These are phyloP conservation scores for Bimuria novae-zelandiae DNA, from an alignment of 2,329 filamentous ascomycete species.

Conservation along the genomic window DNA sequence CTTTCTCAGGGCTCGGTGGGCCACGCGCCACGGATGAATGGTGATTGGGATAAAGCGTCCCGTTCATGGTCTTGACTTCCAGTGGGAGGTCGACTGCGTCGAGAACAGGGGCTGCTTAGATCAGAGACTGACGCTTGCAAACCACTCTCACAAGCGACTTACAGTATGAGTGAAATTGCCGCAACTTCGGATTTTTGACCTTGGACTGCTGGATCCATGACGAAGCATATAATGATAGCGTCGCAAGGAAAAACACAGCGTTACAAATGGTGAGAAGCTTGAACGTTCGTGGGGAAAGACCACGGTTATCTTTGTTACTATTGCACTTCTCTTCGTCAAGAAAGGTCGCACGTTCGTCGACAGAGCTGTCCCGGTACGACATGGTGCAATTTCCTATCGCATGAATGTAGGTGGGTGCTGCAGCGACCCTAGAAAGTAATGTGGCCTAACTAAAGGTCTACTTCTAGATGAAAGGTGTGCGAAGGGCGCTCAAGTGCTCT, in stretches of 20 bases:
- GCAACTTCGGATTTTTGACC: not conserved
- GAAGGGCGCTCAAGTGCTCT: too few species aligned
- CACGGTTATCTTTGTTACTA: not conserved
- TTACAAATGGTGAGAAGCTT: conserved; percentile 1
- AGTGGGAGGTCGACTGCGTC: not conserved
- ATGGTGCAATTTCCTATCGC: not conserved
- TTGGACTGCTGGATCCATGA: not conserved
- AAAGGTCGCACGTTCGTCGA: conserved; percentile 1
- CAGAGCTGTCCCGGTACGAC: not conserved
- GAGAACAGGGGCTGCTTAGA: not conserved
- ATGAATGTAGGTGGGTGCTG: not conserved
- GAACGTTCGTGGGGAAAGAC: not conserved
- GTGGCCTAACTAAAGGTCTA: not conserved
- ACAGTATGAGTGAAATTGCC: conserved; percentile 1
- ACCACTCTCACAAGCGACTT: not conserved
- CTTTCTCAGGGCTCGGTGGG: conserved; percentile 13
- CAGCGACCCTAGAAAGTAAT: not conserved
- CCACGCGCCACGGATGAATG: conserved; percentile 2
- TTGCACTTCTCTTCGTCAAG: conserved; percentile 2
- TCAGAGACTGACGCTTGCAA: not conserved
- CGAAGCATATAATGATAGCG: not conserved
- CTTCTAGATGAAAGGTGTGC: too few species aligned
- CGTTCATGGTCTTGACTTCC: conserved; percentile 3
- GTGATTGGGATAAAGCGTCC: not conserved
- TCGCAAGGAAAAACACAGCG: not conserved